phyloP scores from a whole-genome alignment of 2,329 filamentous ascomycete genomes.

The Periconia sp. region DNA sequence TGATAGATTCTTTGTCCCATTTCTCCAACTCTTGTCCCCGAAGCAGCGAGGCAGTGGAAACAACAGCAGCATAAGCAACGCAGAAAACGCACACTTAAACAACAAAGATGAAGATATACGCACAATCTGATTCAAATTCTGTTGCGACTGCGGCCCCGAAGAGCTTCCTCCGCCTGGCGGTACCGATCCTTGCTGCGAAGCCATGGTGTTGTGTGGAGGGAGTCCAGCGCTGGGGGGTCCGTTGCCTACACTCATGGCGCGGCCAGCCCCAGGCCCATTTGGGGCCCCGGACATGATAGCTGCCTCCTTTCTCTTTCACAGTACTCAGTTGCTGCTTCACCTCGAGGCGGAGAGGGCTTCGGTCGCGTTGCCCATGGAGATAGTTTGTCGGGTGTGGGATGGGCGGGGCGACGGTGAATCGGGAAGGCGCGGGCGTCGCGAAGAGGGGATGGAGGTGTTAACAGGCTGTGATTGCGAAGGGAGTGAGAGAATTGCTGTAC shows the following conservation, averaged over 20 bases:
- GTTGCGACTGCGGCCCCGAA: conserved; percentile 71
- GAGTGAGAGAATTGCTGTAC: not conserved
- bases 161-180: conserved; percentile 55
- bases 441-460: not conserved
- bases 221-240: conserved; percentile 49
- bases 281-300: conserved; percentile 44
- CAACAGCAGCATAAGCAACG: too few relatives aligned
- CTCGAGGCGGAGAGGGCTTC: conserved; percentile 17
- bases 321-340: conserved; percentile 19
- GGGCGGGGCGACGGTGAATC: not conserved
- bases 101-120: too few relatives aligned
- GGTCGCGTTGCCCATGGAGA: conserved; percentile 25
- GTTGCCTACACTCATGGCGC: conserved; percentile 50
- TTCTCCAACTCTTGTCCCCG: too few relatives aligned
- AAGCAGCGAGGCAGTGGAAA: too few relatives aligned
- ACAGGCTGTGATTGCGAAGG: not conserved
- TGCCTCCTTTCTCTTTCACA: conserved; percentile 6
- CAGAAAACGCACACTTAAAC: too few relatives aligned
- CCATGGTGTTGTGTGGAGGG: conserved; percentile 51
- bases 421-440: not conserved
- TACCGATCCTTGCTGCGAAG: conserved; percentile 55
- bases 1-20: too few relatives aligned
- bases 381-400: too few relatives aligned
- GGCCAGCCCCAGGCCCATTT: conserved; percentile 41
- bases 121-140: conserved; percentile 96